phyloP scores from a whole-genome alignment of 2,329 filamentous ascomycete species.

The Penicillium sp. region DNA sequence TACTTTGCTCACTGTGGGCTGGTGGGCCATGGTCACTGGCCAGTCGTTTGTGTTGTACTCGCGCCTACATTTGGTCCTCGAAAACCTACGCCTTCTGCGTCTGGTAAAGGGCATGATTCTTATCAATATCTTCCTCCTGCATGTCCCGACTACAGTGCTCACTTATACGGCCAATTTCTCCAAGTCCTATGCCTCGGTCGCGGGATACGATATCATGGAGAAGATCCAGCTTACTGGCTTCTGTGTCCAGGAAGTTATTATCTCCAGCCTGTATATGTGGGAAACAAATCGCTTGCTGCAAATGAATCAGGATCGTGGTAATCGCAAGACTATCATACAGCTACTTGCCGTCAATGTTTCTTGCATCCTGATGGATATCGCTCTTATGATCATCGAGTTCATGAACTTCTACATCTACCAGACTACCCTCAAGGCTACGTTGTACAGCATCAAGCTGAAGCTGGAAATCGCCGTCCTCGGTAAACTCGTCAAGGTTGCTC shows the following conservation, averaged over 20 bases:
- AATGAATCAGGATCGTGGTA: conserved; percentile 21
- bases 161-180: conserved; percentile 41
- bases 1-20: conserved; percentile 46
- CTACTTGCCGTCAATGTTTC: conserved; percentile 52
- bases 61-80: conserved; percentile 53
- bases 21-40: conserved; percentile 56
- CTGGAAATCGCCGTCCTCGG: conserved; percentile 53
- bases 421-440: conserved; percentile 36
- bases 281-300: conserved; percentile 42
- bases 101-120: conserved; percentile 55
- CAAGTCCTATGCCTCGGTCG: conserved; percentile 11
- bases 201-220: conserved; percentile 30
- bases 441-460: conserved; percentile 41
- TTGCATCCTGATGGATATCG: conserved; percentile 46
- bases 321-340: conserved; percentile 41
- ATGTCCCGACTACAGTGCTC: conserved; percentile 50
- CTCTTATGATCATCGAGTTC: conserved; percentile 38
- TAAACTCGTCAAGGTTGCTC: conserved; percentile 36
- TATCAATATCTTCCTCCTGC: conserved; percentile 48
- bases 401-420: conserved; percentile 39
- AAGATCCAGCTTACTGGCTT: conserved; percentile 39
- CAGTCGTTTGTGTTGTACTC: conserved; percentile 57
- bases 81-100: conserved; percentile 44
- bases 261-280: conserved; percentile 48
- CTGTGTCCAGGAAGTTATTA: conserved; percentile 41